Percentiles rank a stretch among this genome's conserved stretches.
Conservation (phyloP, 495 filamentous ascomycete genomes). For the Neurospora tetraspora region DNA sequence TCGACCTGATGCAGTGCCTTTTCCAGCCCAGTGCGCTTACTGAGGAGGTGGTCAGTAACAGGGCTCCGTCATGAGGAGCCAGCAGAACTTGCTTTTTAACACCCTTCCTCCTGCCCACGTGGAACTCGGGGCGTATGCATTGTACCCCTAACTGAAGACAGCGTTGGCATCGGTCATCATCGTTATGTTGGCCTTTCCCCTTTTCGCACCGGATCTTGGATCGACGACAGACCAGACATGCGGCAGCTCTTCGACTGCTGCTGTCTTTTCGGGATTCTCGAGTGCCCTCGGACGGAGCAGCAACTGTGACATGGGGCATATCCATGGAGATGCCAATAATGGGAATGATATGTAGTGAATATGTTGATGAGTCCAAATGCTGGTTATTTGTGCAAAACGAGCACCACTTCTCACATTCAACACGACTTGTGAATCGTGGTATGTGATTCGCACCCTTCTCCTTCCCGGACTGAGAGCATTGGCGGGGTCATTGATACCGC, state of each 20-base stretch:
- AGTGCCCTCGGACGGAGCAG: slow-evolving; percentile 3
- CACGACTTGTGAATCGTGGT: background rate
- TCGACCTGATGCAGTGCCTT: slow-evolving; percentile 67
- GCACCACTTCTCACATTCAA: background rate
- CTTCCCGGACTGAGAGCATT: background rate
- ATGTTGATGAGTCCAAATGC: background rate
- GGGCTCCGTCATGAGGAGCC: background rate
- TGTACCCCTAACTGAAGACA: slow-evolving; percentile 48
- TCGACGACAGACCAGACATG: slow-evolving; percentile 56
- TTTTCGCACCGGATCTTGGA: slow-evolving; percentile 59
- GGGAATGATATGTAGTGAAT: background rate
- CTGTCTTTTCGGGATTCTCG: slow-evolving; percentile 15
- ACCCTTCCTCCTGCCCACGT: slow-evolving; percentile 61
- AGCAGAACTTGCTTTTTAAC: slow-evolving; percentile 55
- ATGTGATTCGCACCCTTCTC: background rate
- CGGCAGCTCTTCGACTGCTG: slow-evolving; percentile 35
- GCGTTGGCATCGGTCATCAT: slow-evolving; percentile 48
- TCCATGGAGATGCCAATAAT: background rate
- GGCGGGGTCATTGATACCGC: background rate
- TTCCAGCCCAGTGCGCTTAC: slow-evolving; percentile 62
- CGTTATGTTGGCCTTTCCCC: slow-evolving; percentile 24
- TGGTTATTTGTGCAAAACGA: slow-evolving; percentile 1
- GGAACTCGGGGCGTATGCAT: slow-evolving; percentile 58
- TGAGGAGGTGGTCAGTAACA: slow-evolving; percentile 16
- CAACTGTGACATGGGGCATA: slow-evolving; percentile 5